Evolutionary conservation across 2,329 filamentous ascomycete genomes (phyloP), one percentile per base, ranked within the genome.

Genomic region (Pseudocercospora cruenta): DNA sequence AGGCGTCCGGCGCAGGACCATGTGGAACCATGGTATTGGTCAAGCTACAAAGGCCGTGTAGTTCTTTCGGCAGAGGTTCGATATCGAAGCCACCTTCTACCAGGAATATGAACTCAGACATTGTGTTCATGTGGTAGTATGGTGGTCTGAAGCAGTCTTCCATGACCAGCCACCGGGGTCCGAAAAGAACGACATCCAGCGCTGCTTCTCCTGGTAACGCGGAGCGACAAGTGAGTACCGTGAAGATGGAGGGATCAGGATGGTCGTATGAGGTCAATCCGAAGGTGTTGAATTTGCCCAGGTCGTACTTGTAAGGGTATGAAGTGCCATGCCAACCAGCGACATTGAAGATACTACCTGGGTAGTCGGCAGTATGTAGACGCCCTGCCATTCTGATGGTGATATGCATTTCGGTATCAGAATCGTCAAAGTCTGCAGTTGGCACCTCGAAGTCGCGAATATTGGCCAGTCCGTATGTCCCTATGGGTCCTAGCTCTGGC

Each of bases 271-370:
- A 84, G 58, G 86, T 83, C 68, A 81, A 83, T 57, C 85, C 88
- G 57, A 85, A 81, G 12, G 76, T 86, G 77, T 78, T 84, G 83
- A 82, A 90, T 74, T 80, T 89, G 79, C 81, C 83, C 9, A 86
- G 77, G 67, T 86, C 84, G 76, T 85, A 86, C 71, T 86, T 86
- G 79, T 85, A 86, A 0, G 83, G 84, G 62, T 87, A 86, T 70
- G 90, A 89, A 59, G 86, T 87, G n/a, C 89, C 89, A 70, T 91
- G 88, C 89, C 89, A 91, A 1, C 87, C 89, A 0, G 90, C 87
- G 0, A 91, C 88, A 70, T 91, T 88, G 72, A 91, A 91, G 0
- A 89, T 89, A 1, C 84, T 88, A 73, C 91, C 88, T 21, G 80
- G 81, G 73, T 91, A 89, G 16, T 81, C 82, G 63, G 84, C 87